Evolutionary conservation across 257 asterid genomes (phyloP).

Genomic region (Solanum etuberosum): DNA sequence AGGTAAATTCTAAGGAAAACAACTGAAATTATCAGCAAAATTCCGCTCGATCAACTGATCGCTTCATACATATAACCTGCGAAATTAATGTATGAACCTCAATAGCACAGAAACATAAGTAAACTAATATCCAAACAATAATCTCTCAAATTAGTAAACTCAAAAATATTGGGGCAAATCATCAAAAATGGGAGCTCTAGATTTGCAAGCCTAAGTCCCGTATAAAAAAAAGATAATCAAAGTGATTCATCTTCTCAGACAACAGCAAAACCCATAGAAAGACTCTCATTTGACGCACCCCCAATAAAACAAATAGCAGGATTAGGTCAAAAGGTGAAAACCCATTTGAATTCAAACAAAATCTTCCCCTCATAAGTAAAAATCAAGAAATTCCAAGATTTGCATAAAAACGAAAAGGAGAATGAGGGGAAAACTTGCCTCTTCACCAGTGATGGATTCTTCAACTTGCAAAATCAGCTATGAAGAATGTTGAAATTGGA

Average conservation of each 20-base stretch:
- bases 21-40: background rate
- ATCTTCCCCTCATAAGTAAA: background rate
- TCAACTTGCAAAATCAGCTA: background rate
- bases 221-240: background rate
- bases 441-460: background rate
- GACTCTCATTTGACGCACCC: background rate
- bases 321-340: background rate
- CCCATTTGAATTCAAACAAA: background rate
- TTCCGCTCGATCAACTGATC: background rate
- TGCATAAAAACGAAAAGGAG: background rate
- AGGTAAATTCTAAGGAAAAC: background rate
- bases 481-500: background rate
- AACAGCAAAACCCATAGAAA: background rate
- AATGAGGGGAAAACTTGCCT: background rate
- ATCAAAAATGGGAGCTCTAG: background rate
- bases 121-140: background rate
- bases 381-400: background rate
- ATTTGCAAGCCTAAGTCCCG: background rate
- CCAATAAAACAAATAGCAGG: background rate
- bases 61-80: background rate
- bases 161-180: background rate
- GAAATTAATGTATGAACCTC: background rate
- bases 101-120: background rate
- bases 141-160: background rate
- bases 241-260: background rate